Base-by-base conservation (phyloP, 768 basidiomycete genomes). In the Panus rudis region DNA sequence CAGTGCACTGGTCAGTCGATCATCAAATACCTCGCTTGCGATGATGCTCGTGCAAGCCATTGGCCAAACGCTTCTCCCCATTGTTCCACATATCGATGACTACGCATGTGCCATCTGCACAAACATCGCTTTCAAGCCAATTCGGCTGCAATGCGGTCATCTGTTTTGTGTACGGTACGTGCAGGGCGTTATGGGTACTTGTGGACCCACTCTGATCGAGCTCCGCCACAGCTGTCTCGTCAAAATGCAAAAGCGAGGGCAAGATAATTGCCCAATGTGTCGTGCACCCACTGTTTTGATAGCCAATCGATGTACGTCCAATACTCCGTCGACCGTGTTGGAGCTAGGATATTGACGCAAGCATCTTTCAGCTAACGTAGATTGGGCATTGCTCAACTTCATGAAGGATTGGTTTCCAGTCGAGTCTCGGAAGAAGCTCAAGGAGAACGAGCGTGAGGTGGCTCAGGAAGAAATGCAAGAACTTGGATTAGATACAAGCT, bases 351-450 rank as follows among this genome's bases (percentile, higher is more conserved):
- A 35, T 17, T 35, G 14, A 26, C 34, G 16, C 19, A 52, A 11
- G 25, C 24, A 16, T 42, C 16, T 3, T 37, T 34, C 46, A 89
- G 86, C 72, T 3, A 91, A 90, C 54, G 75, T 91, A 13, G 87
- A 91, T 54, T 79, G 78, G 73, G 85, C 79, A 2, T 58, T 90
- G 35, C 66, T 84, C 35, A 85, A 89, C 51, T 92, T 91, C 53
- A 89, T 96, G 82, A 73, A 83, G 45, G 81, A 86, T 52, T 96
- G 91, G 90, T 97, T 97, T 61, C 91, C 93, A 0, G 57, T 76
- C 12, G 93, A 96, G 58, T 71, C 89, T 13, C 76, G 70, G 45
- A 72, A 71, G 53, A 96, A 96, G 59, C 64, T 78, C 35, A 76
- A 72, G 52, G 71, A 76, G 49, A 92, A 92, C 59, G 81, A 87